Evolutionary conservation across 352 stramenopile species (phyloP).

Genomic region (Phytophthora gonapodyides): DNA sequence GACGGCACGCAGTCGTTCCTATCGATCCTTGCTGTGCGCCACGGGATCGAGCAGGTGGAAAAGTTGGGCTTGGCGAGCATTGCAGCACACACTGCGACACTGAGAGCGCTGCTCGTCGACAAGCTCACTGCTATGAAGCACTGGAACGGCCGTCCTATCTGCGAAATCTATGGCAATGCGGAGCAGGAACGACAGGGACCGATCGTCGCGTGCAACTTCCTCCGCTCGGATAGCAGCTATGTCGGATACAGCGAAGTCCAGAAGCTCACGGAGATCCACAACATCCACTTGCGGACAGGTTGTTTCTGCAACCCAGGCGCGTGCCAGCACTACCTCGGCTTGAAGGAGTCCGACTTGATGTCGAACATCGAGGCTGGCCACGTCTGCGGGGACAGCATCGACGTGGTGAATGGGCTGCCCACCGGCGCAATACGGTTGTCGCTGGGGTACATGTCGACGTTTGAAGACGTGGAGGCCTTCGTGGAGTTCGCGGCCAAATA

Average conservation of each 20-base stretch:
- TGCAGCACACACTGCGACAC: slow-evolving; percentile 47
- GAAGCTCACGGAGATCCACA: slow-evolving; percentile 69
- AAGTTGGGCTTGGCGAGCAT: slow-evolving; percentile 53
- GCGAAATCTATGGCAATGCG: slow-evolving; percentile 57
- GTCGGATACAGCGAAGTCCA: slow-evolving; percentile 75
- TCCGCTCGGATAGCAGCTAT: slow-evolving; percentile 52
- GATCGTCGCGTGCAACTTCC: slow-evolving; percentile 72
- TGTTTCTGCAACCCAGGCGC: slow-evolving; percentile 86
- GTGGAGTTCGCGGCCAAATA: slow-evolving; percentile 59
- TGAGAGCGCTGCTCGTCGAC: slow-evolving; percentile 48
- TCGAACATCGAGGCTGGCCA: slow-evolving; percentile 61
- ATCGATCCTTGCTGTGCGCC: slow-evolving; percentile 59
- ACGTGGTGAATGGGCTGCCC: slow-evolving; percentile 63
- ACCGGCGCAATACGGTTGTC: slow-evolving; percentile 76
- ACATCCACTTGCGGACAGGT: slow-evolving; percentile 72
- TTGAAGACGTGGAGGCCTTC: slow-evolving; percentile 64
- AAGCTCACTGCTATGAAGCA: slow-evolving; percentile 47
- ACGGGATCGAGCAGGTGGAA: slow-evolving; percentile 54
- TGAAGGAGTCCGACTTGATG: slow-evolving; percentile 58
- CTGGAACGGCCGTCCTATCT: slow-evolving; percentile 54
- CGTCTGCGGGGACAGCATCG: slow-evolving; percentile 72
- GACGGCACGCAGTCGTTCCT: slow-evolving; percentile 76
- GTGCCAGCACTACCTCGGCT: slow-evolving; percentile 65
- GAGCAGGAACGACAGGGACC: slow-evolving; percentile 32
- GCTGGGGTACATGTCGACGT: slow-evolving; percentile 79